Percentiles rank a stretch among this genome's conserved stretches.
Evolutionary conservation across 116 monocot genomes (phyloP).

Genomic region (Zostera marina): DNA sequence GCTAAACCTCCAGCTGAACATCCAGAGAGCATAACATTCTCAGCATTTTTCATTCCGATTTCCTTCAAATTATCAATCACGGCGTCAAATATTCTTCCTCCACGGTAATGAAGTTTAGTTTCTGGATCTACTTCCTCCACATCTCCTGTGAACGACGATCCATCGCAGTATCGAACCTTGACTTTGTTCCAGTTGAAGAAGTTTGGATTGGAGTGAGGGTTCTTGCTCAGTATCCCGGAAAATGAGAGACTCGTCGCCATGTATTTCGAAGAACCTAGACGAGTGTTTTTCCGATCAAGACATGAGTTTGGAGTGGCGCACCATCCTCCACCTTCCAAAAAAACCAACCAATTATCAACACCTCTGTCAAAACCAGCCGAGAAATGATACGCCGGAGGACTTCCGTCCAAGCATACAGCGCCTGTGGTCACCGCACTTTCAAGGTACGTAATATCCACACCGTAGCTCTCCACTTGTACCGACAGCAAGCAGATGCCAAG

Average conservation of each 20-base stretch:
- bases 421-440: constrained; percentile 57
- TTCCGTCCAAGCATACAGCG: constrained; percentile 93
- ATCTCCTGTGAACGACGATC: constrained; percentile 76
- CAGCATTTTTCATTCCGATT: constrained; percentile 66
- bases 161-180: constrained; percentile 66
- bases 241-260: constrained; percentile 52
- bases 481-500: too few species aligned
- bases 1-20: constrained; percentile 87
- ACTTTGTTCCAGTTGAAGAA: constrained; percentile 85
- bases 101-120: constrained; percentile 55
- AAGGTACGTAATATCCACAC: constrained; percentile 49
- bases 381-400: constrained; percentile 79
- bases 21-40: constrained; percentile 81
- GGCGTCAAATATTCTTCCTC: constrained; percentile 55
- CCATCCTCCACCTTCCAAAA: constrained; percentile 91
- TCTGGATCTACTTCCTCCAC: constrained; percentile 56
- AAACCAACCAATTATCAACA: constrained; percentile 67
- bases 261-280: constrained; percentile 57
- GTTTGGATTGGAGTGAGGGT: constrained; percentile 47
- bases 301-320: constrained; percentile 49
- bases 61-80: constrained; percentile 53
- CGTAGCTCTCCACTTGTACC: constrained; percentile 17
- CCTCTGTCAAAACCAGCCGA: constrained; percentile 75
- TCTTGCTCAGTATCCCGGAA: constrained; percentile 71
- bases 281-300: constrained; percentile 29